These are phyloP conservation scores for Quercus cerris DNA, from an alignment of 306 rosid species.

Conservation along the genomic window DNA sequence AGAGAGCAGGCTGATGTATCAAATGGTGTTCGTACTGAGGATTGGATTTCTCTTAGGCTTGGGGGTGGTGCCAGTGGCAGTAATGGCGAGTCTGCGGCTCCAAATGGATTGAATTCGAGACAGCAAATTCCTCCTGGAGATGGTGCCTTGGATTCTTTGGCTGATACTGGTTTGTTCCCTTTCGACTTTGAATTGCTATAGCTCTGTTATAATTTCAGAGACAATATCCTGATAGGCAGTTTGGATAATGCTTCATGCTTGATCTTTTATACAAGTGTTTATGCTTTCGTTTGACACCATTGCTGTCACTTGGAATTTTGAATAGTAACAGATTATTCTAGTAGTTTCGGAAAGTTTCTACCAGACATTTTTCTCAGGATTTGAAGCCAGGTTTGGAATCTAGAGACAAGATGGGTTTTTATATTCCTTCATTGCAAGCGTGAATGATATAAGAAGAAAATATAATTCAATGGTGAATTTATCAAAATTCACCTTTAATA, in stretches of 20 bases:
- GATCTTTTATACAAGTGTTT: neutral
- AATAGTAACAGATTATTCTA: neutral
- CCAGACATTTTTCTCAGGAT: neutral
- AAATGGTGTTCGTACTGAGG: constrained; percentile 77
- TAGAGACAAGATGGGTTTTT: neutral
- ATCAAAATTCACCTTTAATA: too few relatives aligned
- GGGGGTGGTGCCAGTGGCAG: constrained; percentile 67
- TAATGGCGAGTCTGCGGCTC: constrained; percentile 47
- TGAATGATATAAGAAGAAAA: too few relatives aligned
- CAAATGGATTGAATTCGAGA: constrained; percentile 56
- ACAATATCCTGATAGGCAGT: constrained; percentile 2
- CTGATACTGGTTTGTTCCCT: constrained; percentile 68
- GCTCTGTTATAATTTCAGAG: neutral
- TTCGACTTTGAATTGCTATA: constrained; percentile 14
- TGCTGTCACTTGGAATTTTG: neutral
- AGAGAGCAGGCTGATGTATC: constrained; percentile 72
- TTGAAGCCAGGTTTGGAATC: neutral
- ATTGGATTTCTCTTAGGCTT: constrained; percentile 92
- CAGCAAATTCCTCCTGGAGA: constrained; percentile 56
- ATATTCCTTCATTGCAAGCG: neutral
- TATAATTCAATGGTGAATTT: too few relatives aligned
- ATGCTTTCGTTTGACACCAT: neutral
- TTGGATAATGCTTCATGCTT: neutral
- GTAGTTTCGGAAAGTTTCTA: neutral
- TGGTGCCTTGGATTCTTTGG: constrained; percentile 48